Base-by-base conservation (phyloP, 768 basidiomycete genomes). In the Macrolepiota fuliginosa region DNA sequence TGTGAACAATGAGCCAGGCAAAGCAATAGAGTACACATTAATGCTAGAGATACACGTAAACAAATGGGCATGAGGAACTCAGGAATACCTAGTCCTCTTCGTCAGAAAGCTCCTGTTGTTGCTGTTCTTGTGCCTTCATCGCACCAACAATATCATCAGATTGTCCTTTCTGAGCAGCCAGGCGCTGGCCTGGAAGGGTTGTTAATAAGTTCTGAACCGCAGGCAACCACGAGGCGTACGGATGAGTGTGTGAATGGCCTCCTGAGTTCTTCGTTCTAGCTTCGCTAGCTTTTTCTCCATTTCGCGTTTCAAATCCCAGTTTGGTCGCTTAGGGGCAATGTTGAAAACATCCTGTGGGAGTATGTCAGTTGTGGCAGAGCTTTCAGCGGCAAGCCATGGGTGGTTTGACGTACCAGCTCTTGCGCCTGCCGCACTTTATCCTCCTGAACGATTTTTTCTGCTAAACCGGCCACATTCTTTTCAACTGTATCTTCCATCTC, bases 241-340 rank as follows among this genome's bases (percentile, higher is more conserved):
- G 69, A 98, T 98, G 22, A 98, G 82, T 2, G 88, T 91, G 68
- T 96, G 92, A 64, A 98, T 92, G 4, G 95, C 86, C 73, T 96
- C 92, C 63, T 96, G 92, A 1, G 94, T 97, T 75, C 87, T 89
- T 67, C 92, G 78, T 69, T 97, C 95, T n/a, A 98, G 79, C 70
- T 88, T 95, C 7, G 88, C 83, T 51, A 94, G 74, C 72, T 92
- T 94, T 78, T 90, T 93, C 61, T 96, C 92, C 76, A 96, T 87
- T 68, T 98, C 94, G 61, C 94, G 86, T 73, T 95, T 96, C 68
- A 97, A 79, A 72, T 96, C 94, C 95, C 94, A 96, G 74, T 96
- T 98, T 10, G 93, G 89, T 51, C 95, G 84, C 81, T 96, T 98
- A 3, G 97, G 97, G 24, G 95, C 96, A 67, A 99, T 98, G 71